phyloP scores from a whole-genome alignment of 2,329 filamentous ascomycete genomes.

The Colletotrichum sojae region DNA sequence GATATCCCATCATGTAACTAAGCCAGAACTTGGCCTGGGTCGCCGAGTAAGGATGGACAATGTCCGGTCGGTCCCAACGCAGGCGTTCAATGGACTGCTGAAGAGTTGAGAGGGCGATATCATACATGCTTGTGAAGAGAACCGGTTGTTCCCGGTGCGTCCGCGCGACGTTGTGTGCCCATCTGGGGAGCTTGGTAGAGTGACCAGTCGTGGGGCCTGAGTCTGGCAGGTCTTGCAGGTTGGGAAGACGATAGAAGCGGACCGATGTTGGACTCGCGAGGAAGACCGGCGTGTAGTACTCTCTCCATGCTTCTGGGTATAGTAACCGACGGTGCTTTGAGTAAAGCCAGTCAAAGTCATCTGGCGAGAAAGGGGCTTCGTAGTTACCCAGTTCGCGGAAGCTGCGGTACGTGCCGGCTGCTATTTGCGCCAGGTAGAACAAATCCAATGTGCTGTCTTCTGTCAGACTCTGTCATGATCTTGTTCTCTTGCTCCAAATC shows the following conservation, averaged over 20 bases:
- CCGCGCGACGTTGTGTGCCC: conserved; percentile 23
- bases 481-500: neutral
- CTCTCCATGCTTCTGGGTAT: neutral
- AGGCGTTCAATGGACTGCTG: conserved; percentile 21
- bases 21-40: conserved; percentile 32
- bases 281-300: conserved; percentile 33
- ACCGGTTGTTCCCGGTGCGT: conserved; percentile 12
- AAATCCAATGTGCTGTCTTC: conserved; percentile 35
- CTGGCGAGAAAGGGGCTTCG: conserved; percentile 5
- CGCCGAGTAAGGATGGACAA: conserved; percentile 24
- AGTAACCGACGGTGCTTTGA: conserved; percentile 20
- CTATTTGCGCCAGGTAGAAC: conserved; percentile 39
- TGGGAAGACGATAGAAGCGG: conserved; percentile 37
- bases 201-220: conserved; percentile 22
- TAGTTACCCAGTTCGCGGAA: conserved; percentile 25
- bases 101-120: conserved; percentile 22
- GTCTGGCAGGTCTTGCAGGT: conserved; percentile 35
- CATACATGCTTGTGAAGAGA: neutral
- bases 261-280: conserved; percentile 43
- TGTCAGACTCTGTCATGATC: neutral
- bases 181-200: conserved; percentile 29
- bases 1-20: conserved; percentile 18
- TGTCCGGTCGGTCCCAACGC: neutral
- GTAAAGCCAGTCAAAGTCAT: conserved; percentile 34
- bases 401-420: conserved; percentile 33